Evolutionary conservation across 116 monocot genomes (phyloP), one percentile per base, ranked within the genome.

Genomic region (Posidonia oceanica): DNA sequence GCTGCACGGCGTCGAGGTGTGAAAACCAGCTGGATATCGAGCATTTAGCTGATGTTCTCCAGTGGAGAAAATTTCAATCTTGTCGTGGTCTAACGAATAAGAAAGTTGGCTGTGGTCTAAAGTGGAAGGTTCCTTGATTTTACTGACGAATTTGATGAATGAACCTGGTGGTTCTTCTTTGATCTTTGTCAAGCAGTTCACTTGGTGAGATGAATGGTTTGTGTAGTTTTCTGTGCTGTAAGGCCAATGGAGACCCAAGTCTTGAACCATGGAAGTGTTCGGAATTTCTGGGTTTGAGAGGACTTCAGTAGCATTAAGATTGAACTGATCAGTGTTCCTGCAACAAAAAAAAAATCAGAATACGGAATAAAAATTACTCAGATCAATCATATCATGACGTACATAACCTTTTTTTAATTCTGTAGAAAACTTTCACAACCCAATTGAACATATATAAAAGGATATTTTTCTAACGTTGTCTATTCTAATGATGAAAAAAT

Each of bases 231-330:
- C 63, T 51, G 64, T 54, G 57, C 16, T 74, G 71, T 54, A 56
- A 64, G 64, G 58, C 77, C 80, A 79, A 36, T 81, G 84, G 72
- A 91, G 75, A 69, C 85, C 86, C 54, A 84, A 14, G 29, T 92
- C 88, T 67, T 83, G 80, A 52, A 85, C 69, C 77, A 80, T 68
- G 70, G 74, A 42, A 52, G 58, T 39, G 68, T 20, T 42, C 67
- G 23, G 54, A 72, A 14, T 17, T 16, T 59, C 52, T 76, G 80
- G 29, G 70, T 15, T 72, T 67, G 75, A 74, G 57, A 76, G n/a
- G 14, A 59, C 59, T 68, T 70, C 78, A 64, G 18, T 75, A 52
- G 12, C 61, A 54, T 62, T 75, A 48, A 68, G 65, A 69, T 39
- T 68, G 63, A 67, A 58, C 20, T 38, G 22, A 38, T 37, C 79